phyloP scores from a whole-genome alignment of 73 alveolate genomes.

The Paramecium octaurelia region DNA sequence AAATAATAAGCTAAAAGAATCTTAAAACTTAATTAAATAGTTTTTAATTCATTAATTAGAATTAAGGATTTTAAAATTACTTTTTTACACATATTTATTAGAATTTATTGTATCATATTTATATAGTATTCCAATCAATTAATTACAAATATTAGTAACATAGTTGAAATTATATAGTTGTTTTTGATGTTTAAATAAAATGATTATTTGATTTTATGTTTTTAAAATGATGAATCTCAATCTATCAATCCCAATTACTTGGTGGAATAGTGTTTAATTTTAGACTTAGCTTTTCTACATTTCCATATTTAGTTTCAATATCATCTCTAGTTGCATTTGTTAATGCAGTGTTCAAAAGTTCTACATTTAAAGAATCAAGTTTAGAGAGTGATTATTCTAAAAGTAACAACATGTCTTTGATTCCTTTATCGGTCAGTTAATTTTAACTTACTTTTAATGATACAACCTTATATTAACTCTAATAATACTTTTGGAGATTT shows the following conservation, averaged over 20 bases:
- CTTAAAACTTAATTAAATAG: no score
- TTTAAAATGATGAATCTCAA: no score
- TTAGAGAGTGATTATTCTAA: background rate
- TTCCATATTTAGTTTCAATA: background rate
- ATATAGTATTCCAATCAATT: no score
- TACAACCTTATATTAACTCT: background rate
- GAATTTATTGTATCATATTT: no score
- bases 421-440: background rate
- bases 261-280: slow-evolving; percentile 37
- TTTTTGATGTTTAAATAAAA: no score
- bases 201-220: background rate
- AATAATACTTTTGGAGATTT: background rate
- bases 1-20: no score
- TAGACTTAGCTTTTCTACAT: background rate
- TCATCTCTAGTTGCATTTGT: slow-evolving; percentile 47
- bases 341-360: slow-evolving; percentile 44
- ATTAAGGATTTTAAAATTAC: no score
- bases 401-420: background rate
- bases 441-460: background rate
- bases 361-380: background rate
- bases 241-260: slow-evolving; percentile 20
- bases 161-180: no score
- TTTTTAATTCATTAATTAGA: no score
- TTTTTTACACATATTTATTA: no score
- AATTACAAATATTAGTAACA: no score